Conservation (phyloP, 139 green algal genomes). For the Yamagishiella unicocca region DNA sequence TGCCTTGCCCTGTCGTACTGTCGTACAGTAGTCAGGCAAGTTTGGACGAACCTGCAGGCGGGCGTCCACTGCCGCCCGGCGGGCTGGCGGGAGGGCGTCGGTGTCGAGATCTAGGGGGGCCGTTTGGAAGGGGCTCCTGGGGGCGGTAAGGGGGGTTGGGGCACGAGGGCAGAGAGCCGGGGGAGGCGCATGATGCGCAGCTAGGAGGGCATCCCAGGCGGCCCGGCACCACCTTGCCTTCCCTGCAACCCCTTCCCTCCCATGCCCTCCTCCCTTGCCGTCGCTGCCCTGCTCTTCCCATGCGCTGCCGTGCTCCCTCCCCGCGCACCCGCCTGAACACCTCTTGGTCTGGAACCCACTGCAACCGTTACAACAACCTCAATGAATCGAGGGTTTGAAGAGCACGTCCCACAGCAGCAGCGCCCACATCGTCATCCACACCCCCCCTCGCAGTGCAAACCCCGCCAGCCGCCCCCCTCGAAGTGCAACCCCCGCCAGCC, state of each 20-base stretch:
- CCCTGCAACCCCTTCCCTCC: too few species aligned
- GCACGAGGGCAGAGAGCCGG: not conserved
- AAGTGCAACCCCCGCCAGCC: slow-evolving; percentile 81
- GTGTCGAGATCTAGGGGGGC: slow-evolving; percentile 85
- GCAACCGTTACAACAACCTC: slow-evolving; percentile 80
- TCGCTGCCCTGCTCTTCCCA: not conserved
- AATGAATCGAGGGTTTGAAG: too few species aligned
- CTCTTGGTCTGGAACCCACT: slow-evolving; percentile 85
- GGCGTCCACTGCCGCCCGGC: slow-evolving; percentile 56
- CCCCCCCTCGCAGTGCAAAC: slow-evolving; percentile 82
- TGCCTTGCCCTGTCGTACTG: not conserved
- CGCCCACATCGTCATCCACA: slow-evolving; percentile 87
- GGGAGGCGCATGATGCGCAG: not conserved
- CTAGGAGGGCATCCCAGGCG: too few species aligned
- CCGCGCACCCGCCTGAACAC: slow-evolving; percentile 72
- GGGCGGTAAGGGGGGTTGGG: not conserved
- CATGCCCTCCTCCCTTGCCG: not conserved
- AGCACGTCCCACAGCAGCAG: slow-evolving; percentile 79
- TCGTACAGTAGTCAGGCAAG: too few species aligned
- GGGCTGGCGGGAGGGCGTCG: slow-evolving; percentile 80
- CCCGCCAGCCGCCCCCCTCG: slow-evolving; percentile 83
- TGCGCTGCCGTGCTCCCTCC: too few species aligned
- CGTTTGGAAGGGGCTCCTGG: slow-evolving; percentile 81
- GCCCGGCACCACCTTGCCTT: too few species aligned
- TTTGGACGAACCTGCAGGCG: slow-evolving; percentile 65